A percentile compares a stretch with the other conserved stretches of the same genome.
Conservation (phyloP, 75 land plant genomes). For the Selaginella moellendorffii region DNA sequence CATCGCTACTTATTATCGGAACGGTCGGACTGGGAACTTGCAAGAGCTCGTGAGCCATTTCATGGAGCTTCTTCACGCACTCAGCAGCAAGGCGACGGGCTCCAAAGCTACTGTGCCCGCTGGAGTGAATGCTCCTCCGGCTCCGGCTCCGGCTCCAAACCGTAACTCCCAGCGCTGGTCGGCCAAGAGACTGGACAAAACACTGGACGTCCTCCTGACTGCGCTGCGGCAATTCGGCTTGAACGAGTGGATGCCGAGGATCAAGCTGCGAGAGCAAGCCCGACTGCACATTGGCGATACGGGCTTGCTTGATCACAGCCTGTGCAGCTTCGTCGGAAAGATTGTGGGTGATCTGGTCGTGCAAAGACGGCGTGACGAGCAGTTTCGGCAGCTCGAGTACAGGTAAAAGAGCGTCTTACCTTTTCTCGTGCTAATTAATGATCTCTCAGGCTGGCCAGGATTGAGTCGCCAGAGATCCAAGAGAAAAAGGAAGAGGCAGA, state of each 20-base stretch:
- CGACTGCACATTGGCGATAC: background rate
- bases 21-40: constrained; percentile 33
- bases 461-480: background rate
- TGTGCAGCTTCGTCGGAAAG: background rate
- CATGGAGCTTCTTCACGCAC: constrained; percentile 26
- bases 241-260: background rate
- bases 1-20: constrained; percentile 35
- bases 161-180: constrained; percentile 34
- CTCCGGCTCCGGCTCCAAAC: background rate
- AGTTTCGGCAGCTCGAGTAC: background rate
- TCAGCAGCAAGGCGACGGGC: background rate
- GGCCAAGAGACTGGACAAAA: constrained; percentile 32
- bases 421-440: too few relatives aligned
- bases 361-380: constrained; percentile 25
- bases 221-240: background rate
- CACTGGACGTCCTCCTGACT: constrained; percentile 35
- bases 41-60: constrained; percentile 61
- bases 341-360: background rate
- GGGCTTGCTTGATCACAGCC: background rate
- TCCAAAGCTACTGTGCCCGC: constrained; percentile 50
- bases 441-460: background rate
- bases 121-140: constrained; percentile 24
- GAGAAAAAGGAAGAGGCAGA: background rate
- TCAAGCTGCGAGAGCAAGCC: background rate
- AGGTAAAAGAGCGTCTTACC: constrained; percentile 24